These are phyloP conservation scores for Penicillium sp. DNA, from an alignment of 2,329 filamentous ascomycete genomes.

Conservation along the genomic window DNA sequence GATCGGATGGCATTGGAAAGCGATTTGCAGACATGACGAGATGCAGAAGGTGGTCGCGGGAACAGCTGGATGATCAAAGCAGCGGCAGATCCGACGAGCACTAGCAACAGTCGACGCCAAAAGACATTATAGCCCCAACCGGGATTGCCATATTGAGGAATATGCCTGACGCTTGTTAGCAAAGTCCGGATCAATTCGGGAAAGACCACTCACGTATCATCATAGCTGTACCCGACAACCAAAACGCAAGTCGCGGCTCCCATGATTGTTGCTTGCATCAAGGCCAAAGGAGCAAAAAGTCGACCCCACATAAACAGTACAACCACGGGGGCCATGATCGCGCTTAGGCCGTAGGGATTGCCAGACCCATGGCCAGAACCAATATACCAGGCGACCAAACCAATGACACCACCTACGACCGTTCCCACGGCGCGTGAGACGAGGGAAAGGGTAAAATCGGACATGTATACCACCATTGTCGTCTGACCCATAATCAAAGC, in stretches of 20 bases:
- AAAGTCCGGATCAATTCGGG: not conserved
- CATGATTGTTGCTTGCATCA: conserved; percentile 35
- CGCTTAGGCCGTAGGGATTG: conserved; percentile 48
- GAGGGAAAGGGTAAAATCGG: conserved; percentile 48
- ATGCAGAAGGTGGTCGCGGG: conserved; percentile 45
- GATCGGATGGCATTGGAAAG: conserved; percentile 43
- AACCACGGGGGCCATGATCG: conserved; percentile 34
- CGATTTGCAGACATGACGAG: conserved; percentile 42
- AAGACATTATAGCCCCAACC: conserved; percentile 47
- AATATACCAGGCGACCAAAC: conserved; percentile 49
- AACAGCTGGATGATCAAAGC: conserved; percentile 46
- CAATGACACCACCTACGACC: conserved; percentile 45
- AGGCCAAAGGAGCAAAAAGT: conserved; percentile 29
- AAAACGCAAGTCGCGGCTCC: conserved; percentile 43
- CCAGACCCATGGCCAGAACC: conserved; percentile 46
- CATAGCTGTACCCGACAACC: conserved; percentile 47
- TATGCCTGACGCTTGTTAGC: conserved; percentile 28
- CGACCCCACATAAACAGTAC: conserved; percentile 34
- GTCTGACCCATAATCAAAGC: conserved; percentile 50
- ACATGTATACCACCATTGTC: conserved; percentile 46
- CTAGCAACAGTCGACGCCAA: conserved; percentile 43
- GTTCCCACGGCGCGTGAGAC: conserved; percentile 42
- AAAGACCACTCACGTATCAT: conserved; percentile 30
- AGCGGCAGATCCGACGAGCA: conserved; percentile 43
- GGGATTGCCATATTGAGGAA: conserved; percentile 43